Percentiles rank a stretch among this genome's conserved stretches.
phyloP scores from a whole-genome alignment of 805 yeast genomes.

The Maudiozyma pseudohumilis region DNA sequence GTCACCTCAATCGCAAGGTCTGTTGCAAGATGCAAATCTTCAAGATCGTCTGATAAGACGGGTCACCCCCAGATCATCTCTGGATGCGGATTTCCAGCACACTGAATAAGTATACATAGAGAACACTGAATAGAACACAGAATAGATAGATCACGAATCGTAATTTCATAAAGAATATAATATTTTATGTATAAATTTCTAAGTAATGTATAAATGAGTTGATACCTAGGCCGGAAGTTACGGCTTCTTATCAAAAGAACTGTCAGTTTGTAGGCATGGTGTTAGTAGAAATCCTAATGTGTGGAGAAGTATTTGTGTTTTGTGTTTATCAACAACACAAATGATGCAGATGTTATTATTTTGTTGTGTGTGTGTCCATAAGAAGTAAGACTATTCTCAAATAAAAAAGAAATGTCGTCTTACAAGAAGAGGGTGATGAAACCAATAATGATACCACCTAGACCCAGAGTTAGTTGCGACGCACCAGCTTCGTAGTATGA shows the following conservation, averaged over 20 bases:
- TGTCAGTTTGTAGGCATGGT: too few species aligned
- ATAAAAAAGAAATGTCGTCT: neutral
- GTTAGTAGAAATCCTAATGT: too few species aligned
- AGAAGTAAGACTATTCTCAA: neutral
- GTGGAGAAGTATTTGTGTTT: too few species aligned
- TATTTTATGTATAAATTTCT: neutral
- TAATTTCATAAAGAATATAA: neutral
- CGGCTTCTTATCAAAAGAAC: neutral
- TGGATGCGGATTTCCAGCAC: conserved; percentile 8
- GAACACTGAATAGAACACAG: neutral
- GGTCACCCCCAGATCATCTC: conserved; percentile 25
- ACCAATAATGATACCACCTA: conserved; percentile 10
- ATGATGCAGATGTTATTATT: conserved; percentile 1
- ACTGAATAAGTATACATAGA: neutral
- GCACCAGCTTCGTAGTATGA: conserved; percentile 12
- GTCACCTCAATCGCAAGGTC: conserved; percentile 32
- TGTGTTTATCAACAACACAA: too few species aligned
- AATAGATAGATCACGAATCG: neutral
- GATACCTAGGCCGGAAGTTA: neutral
- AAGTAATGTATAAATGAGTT: too few species aligned
- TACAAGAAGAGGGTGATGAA: conserved; percentile 4
- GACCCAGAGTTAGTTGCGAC: conserved; percentile 7
- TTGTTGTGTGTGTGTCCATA: neutral
- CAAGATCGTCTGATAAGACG: conserved; percentile 26
- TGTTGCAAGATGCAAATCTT: conserved; percentile 28